These are phyloP conservation scores for Aegilops bicornis DNA, from an alignment of 176 grass and related monocot species.

Conservation along the genomic window DNA sequence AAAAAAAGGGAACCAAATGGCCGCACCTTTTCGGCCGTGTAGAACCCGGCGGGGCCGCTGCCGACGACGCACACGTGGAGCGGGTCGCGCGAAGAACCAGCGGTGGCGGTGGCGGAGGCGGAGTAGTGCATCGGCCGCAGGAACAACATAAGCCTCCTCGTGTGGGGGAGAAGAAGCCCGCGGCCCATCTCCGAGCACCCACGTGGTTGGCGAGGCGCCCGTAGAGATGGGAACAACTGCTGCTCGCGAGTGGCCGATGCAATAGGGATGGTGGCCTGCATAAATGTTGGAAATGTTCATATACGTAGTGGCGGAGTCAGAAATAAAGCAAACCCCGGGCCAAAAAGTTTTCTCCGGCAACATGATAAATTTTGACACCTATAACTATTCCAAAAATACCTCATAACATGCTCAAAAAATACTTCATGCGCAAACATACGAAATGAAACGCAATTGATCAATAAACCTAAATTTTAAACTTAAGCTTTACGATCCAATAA, in stretches of 20 bases:
- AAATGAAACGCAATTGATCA: too few species aligned
- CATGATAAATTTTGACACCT: too few species aligned
- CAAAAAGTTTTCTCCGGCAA: too few species aligned
- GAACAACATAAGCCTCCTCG: constrained; percentile 9
- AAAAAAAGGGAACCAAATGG: neutral
- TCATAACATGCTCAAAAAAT: too few species aligned
- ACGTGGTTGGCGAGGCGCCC: neutral
- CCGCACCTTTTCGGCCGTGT: constrained; percentile 83
- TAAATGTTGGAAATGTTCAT: too few species aligned
- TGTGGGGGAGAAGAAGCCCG: constrained; percentile 22
- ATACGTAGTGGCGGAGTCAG: too few species aligned
- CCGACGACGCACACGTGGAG: constrained; percentile 87
- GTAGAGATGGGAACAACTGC: neutral
- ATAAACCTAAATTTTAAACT: too few species aligned
- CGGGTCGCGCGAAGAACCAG: constrained; percentile 3
- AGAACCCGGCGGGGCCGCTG: constrained; percentile 89
- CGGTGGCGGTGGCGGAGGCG: constrained; percentile 5
- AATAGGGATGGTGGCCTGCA: neutral
- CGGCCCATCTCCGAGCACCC: constrained; percentile 10
- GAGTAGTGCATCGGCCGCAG: constrained; percentile 41
- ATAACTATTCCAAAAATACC: too few species aligned
- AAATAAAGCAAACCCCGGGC: too few species aligned
- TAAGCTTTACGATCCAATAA: too few species aligned
- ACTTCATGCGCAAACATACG: too few species aligned
- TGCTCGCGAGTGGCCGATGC: neutral